phyloP scores from a whole-genome alignment of 2,329 filamentous ascomycete genomes.

The Beauveria pseudobassiana region DNA sequence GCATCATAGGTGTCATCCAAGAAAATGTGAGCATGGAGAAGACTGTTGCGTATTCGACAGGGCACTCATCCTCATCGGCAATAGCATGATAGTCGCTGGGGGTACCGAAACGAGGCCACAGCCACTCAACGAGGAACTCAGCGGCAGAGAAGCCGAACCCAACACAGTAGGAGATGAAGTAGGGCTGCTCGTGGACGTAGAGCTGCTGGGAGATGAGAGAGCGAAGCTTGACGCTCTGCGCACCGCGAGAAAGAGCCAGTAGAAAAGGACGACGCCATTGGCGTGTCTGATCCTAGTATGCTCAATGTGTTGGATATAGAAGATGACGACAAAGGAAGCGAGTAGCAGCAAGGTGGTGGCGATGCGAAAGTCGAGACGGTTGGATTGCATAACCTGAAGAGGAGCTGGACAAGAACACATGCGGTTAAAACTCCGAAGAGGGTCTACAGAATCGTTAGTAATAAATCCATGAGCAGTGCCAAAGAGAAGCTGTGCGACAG shows the following conservation, averaged over 20 bases:
- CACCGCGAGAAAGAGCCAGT: conserved; percentile 79
- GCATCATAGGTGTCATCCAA: conserved; percentile 99
- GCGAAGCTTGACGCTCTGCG: conserved; percentile 73
- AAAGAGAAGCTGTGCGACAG: conserved; percentile 21
- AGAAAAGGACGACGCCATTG: conserved; percentile 83
- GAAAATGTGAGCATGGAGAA: conserved; percentile 92
- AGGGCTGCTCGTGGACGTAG: conserved; percentile 57
- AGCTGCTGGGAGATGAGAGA: conserved; percentile 74
- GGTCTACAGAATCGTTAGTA: conserved; percentile 25
- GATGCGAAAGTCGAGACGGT: conserved; percentile 74
- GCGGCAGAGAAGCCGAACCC: conserved; percentile 61
- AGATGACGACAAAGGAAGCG: conserved; percentile 65
- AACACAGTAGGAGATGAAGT: conserved; percentile 69
- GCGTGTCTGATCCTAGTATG: conserved; percentile 75
- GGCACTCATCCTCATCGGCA: conserved; percentile 55
- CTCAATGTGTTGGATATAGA: conserved; percentile 77
- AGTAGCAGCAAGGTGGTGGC: conserved; percentile 71
- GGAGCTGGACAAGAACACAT: conserved; percentile 64
- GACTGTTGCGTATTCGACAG: conserved; percentile 83
- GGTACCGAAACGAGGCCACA: conserved; percentile 66
- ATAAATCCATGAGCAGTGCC: background rate
- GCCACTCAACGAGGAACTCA: conserved; percentile 76
- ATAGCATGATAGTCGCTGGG: conserved; percentile 50
- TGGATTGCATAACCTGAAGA: conserved; percentile 58
- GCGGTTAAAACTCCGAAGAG: conserved; percentile 61